phyloP scores from a whole-genome alignment of 805 yeast genomes.

The Blastobotrys robertii region DNA sequence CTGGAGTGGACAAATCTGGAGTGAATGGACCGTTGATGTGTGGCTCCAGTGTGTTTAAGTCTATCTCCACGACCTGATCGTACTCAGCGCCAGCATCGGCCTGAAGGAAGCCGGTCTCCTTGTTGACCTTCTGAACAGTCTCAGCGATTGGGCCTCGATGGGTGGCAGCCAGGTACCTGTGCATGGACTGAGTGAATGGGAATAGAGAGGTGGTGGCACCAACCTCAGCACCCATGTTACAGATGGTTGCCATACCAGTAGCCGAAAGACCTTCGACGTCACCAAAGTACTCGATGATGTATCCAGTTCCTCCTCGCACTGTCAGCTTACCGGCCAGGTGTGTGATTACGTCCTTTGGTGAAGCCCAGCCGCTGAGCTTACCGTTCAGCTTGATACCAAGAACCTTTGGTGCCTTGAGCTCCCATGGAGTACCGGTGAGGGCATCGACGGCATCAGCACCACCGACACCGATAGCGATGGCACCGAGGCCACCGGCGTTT shows the following conservation, averaged over 20 bases:
- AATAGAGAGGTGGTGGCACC: slow-evolving; percentile 98
- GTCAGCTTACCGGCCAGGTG: slow-evolving; percentile 86
- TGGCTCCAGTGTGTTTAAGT: slow-evolving; percentile 82
- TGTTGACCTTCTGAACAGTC: slow-evolving; percentile 55
- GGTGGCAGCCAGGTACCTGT: slow-evolving; percentile 73
- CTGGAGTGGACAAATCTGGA: slow-evolving; percentile 92
- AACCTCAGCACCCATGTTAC: slow-evolving; percentile 99
- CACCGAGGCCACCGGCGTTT: slow-evolving; percentile 98
- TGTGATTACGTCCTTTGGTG: slow-evolving; percentile 95
- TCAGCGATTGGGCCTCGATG: slow-evolving; percentile 75
- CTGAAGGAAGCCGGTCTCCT: slow-evolving; percentile 48
- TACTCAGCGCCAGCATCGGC: slow-evolving; percentile 88
- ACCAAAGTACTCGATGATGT: slow-evolving; percentile 93
- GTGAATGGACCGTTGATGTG: slow-evolving; percentile 97
- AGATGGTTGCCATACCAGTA: slow-evolving; percentile 99
- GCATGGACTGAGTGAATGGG: slow-evolving; percentile 83
- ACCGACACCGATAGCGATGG: slow-evolving; percentile 98
- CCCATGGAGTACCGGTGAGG: slow-evolving; percentile 96
- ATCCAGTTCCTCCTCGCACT: slow-evolving; percentile 97
- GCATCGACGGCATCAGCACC: slow-evolving; percentile 99
- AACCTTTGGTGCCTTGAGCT: slow-evolving; percentile 91
- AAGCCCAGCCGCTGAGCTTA: slow-evolving; percentile 80
- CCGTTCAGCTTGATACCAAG: slow-evolving; percentile 94
- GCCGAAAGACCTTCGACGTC: slow-evolving; percentile 76
- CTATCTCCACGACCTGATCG: slow-evolving; percentile 85